These are phyloP conservation scores for Candida nemodendra DNA, from an alignment of 805 yeast species.

Conservation along the genomic window DNA sequence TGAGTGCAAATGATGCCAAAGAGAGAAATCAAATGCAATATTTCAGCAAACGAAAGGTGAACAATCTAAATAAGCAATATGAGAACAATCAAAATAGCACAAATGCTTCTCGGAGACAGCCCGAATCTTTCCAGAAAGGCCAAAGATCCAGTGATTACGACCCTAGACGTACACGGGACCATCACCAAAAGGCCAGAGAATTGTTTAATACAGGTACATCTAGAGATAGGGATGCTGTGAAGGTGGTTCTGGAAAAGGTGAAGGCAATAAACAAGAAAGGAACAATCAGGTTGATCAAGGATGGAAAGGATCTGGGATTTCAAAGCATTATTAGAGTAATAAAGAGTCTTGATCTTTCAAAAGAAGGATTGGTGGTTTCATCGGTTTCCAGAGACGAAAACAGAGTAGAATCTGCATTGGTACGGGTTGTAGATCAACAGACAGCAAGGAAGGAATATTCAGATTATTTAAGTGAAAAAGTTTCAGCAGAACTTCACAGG, in stretches of 20 bases:
- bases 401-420: constrained; percentile 17
- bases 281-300: constrained; percentile 19
- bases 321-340: constrained; percentile 11
- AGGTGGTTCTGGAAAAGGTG: constrained; percentile 19
- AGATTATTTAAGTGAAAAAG: constrained; percentile 25
- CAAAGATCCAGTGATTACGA: no score
- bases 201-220: constrained; percentile 25
- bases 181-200: no score
- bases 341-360: constrained; percentile 20
- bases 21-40: no score
- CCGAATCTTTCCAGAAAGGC: no score
- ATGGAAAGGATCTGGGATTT: constrained; percentile 16
- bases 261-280: constrained; percentile 18
- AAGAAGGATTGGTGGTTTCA: constrained; percentile 27
- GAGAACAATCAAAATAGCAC: no score
- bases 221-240: constrained; percentile 29
- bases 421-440: constrained; percentile 25
- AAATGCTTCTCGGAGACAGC: no score
- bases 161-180: no score
- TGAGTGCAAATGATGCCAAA: no score
- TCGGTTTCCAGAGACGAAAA: constrained; percentile 11
- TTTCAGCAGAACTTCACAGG: constrained; percentile 13
- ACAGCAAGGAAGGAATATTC: constrained; percentile 28
- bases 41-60: no score
- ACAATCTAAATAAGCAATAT: no score